Conservation (phyloP, 2,329 filamentous ascomycete species). For the Colletotrichum higginsianum region DNA sequence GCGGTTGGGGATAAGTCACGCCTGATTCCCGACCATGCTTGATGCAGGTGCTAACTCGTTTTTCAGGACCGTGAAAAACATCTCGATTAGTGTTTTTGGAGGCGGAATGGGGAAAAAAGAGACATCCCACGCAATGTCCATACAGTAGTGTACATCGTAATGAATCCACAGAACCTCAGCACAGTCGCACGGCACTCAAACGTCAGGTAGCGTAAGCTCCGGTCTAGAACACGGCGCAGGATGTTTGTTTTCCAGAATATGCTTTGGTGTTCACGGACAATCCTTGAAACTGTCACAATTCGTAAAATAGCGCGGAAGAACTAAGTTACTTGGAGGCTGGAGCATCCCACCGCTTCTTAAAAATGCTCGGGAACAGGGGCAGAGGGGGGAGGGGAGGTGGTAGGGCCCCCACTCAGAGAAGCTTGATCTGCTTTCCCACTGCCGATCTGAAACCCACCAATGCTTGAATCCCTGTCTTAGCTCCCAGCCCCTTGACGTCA, state of each 20-base stretch:
- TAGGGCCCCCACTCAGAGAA: slow-evolving; percentile 16
- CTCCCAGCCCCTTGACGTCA: slow-evolving; percentile 39
- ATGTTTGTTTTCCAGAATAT: slow-evolving; percentile 6
- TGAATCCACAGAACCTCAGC: background rate
- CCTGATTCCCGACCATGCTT: slow-evolving; percentile 13
- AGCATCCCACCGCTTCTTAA: slow-evolving; percentile 14
- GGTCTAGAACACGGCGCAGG: slow-evolving; percentile 23
- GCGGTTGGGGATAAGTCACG: slow-evolving; percentile 65
- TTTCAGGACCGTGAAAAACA: slow-evolving; percentile 6
- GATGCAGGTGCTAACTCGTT: slow-evolving; percentile 46
- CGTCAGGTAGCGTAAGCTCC: background rate
- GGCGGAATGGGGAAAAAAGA: slow-evolving; percentile 4
- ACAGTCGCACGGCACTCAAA: background rate
- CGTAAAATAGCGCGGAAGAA: background rate
- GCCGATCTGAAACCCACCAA: slow-evolving; percentile 37
- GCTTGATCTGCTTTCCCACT: slow-evolving; percentile 35
- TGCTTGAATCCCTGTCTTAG: slow-evolving; percentile 21
- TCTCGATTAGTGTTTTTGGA: slow-evolving; percentile 2
- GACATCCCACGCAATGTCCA: too few relatives aligned
- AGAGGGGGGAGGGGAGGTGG: slow-evolving; percentile 10
- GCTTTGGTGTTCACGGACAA: slow-evolving; percentile 8
- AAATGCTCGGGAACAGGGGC: slow-evolving; percentile 4
- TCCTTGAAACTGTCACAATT: slow-evolving; percentile 30
- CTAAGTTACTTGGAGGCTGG: too few relatives aligned
- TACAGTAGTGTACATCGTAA: background rate